These are phyloP conservation scores for Spergularia bocconei DNA, from an alignment of 148 eudicot species.

Conservation along the genomic window DNA sequence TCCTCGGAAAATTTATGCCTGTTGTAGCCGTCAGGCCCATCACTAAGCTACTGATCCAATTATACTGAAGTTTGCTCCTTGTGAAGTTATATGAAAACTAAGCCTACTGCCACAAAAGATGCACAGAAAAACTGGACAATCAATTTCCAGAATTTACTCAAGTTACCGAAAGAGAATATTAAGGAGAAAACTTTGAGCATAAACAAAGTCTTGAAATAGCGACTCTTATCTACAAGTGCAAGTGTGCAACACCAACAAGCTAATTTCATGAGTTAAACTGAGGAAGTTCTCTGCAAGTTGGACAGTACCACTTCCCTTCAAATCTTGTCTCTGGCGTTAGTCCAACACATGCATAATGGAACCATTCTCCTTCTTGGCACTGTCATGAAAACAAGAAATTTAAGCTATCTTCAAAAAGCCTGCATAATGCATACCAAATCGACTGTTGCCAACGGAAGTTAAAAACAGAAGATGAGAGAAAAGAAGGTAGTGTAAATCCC, in stretches of 20 bases:
- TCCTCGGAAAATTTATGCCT: background rate
- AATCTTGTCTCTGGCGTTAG: constrained; percentile 92
- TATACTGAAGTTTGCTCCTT: background rate
- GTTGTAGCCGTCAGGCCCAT: too few relatives aligned
- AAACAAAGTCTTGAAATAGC: background rate
- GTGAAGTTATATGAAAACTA: background rate
- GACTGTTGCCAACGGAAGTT: background rate
- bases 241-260: background rate
- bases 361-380: constrained; percentile 99
- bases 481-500: background rate
- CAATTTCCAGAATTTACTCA: background rate
- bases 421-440: background rate
- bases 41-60: background rate
- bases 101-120: background rate
- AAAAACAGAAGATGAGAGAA: background rate
- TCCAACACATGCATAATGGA: constrained; percentile 92
- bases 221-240: background rate
- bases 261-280: constrained; percentile 24
- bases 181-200: background rate
- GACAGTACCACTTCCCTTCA: constrained; percentile 98
- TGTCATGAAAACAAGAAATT: constrained; percentile 26
- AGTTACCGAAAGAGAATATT: background rate
- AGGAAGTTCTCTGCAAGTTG: constrained; percentile 82
- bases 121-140: background rate
- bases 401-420: background rate